These are phyloP conservation scores for Apium graveolens DNA, from an alignment of 129 eudicot genomes.

Conservation along the genomic window DNA sequence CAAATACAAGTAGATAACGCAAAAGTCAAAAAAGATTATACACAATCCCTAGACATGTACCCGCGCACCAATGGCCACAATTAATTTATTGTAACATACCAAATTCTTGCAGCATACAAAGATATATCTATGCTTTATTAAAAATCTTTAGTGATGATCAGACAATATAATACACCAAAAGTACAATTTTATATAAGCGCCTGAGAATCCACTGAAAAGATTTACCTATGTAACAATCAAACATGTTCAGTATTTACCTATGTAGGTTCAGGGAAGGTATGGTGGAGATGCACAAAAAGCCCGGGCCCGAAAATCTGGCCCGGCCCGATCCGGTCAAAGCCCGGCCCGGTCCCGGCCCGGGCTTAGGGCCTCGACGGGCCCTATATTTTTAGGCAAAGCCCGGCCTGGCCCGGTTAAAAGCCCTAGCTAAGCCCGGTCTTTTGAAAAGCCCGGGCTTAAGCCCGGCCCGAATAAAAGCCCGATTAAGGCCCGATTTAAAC, in stretches of 20 bases:
- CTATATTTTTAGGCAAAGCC: no score
- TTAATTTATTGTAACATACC: neutral
- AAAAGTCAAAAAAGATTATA: neutral
- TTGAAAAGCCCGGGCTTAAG: no score
- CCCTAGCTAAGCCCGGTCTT: no score
- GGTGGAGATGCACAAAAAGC: no score
- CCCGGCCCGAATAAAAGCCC: no score
- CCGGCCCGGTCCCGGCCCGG: no score
- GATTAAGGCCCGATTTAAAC: no score
- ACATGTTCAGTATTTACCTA: neutral
- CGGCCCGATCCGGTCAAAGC: no score
- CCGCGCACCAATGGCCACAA: neutral
- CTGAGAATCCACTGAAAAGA: neutral
- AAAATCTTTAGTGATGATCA: neutral
- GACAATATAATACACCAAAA: neutral
- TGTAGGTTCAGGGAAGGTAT: neutral
- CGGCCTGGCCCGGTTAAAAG: no score
- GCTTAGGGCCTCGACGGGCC: no score
- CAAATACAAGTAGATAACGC: neutral
- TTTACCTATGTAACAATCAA: neutral
- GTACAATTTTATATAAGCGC: neutral
- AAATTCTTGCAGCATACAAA: neutral
- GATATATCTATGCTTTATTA: neutral
- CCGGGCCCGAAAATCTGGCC: no score
- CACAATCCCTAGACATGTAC: neutral